Evolutionary conservation across 805 yeast species (phyloP), one percentile per base, ranked within the genome.

Genomic region (Ogataea pilisensis): DNA sequence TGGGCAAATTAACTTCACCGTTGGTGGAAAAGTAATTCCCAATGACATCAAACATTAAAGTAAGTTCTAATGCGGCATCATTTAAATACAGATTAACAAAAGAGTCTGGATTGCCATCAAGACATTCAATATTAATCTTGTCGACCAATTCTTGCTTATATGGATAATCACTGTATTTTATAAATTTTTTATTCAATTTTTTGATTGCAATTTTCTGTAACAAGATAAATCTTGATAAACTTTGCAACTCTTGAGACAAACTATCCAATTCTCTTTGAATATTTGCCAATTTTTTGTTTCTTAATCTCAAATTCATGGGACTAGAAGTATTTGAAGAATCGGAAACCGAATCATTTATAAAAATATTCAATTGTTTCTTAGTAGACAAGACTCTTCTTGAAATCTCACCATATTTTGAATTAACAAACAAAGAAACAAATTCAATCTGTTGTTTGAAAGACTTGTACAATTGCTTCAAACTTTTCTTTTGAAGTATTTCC

Each of bases 171-270:
- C 69, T 68, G 53, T 76, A 68, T 53, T 76, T 76, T 35, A 66
- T 36, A 44, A 75, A 82, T 57, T 87, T 86, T 64, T 87, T 86
- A 53, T 86, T 68, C 37, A 86, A 71, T 63, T 86, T 86, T 46
- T 81, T 70, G 36, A 84, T 69, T 5, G 80, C 95, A 3, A 87
- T 79, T 53, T 81, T 80, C 55, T 86, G 95, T 7, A 85, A 72
- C 18, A 81, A 64, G 13, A 85, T 75, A 55, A 82, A 86, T 46
- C 87, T 70, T n/a, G 85, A 72, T 35, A 86, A 64, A 45, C 80
- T 75, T 51, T 82, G 85, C 21, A 84, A 64, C 34, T 77, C 81
- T 14, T 53, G 64, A 41, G 72, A 74, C 33, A 70, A 72, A 46
- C 48, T 64, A 36, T 54, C 68, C 55, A 65, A 68, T 54, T 66